A percentile compares a stretch with the other conserved stretches of the same genome.
Evolutionary conservation across 768 basidiomycete genomes (phyloP).

Genomic region (Amanita muscaria): DNA sequence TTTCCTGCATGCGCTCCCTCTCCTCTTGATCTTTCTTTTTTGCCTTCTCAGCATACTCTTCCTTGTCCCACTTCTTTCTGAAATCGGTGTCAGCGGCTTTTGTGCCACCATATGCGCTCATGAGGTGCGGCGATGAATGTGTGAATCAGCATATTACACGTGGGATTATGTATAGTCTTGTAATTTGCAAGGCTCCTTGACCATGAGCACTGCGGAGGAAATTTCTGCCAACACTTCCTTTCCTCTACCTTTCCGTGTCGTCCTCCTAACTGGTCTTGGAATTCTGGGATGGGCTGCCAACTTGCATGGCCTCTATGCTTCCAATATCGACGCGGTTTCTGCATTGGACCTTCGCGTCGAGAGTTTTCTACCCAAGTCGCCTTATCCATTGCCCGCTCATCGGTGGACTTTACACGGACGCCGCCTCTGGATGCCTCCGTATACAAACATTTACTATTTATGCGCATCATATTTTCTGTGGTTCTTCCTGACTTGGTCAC

Average conservation of each 20-base stretch:
- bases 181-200: not conserved
- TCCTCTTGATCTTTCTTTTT: constrained; percentile 76
- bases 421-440: constrained; percentile 37
- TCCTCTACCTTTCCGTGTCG: constrained; percentile 89
- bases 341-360: constrained; percentile 59
- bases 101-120: constrained; percentile 31
- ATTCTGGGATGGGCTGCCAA: constrained; percentile 91
- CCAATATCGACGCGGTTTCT: constrained; percentile 65
- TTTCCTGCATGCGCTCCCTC: constrained; percentile 75
- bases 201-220: constrained; percentile 20
- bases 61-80: constrained; percentile 91
- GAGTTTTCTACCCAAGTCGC: constrained; percentile 16
- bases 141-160: constrained; percentile 3
- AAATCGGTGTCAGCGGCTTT: constrained; percentile 65
- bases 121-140: constrained; percentile 21
- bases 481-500: constrained; percentile 57
- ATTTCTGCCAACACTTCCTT: constrained; percentile 48
- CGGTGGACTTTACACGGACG: constrained; percentile 25
- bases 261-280: constrained; percentile 70
- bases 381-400: constrained; percentile 17
- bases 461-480: constrained; percentile 52
- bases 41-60: constrained; percentile 80
- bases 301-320: constrained; percentile 68
- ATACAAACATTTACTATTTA: constrained; percentile 59
- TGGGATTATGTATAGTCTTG: constrained; percentile 3